Conservation (phyloP, 495 filamentous ascomycete genomes). For the Lichenothelia convexa region DNA sequence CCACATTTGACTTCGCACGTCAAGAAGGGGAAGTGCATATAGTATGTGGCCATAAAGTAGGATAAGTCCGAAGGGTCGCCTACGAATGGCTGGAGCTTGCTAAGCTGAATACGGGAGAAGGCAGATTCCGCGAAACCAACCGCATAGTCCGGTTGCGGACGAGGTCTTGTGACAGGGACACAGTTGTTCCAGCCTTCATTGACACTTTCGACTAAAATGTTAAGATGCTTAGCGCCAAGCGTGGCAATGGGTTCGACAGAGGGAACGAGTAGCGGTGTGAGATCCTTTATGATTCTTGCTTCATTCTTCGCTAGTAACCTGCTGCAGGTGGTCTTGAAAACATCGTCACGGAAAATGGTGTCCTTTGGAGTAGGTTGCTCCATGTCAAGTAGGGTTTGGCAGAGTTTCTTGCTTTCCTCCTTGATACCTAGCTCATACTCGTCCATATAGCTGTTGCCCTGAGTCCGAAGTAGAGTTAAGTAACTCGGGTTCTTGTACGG, state of each 20-base stretch:
- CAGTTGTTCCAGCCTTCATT: slow-evolving; percentile 13
- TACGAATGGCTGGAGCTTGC: slow-evolving; percentile 4
- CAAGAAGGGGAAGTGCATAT: slow-evolving; percentile 27
- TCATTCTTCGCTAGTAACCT: slow-evolving; percentile 8
- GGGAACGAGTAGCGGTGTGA: slow-evolving; percentile 8
- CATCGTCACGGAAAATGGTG: slow-evolving; percentile 10
- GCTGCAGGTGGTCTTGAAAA: slow-evolving; percentile 6
- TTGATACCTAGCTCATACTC: slow-evolving; percentile 5
- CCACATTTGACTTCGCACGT: slow-evolving; percentile 24
- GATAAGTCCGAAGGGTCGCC: slow-evolving; percentile 12
- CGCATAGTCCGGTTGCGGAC: slow-evolving; percentile 13
- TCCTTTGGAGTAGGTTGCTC: slow-evolving; percentile 5
- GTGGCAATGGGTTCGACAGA: slow-evolving; percentile 7
- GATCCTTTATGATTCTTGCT: slow-evolving; percentile 9
- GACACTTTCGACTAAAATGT: slow-evolving; percentile 9
- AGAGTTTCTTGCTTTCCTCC: slow-evolving; percentile 7
- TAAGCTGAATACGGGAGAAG: slow-evolving; percentile 7
- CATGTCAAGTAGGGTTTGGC: slow-evolving; percentile 6
- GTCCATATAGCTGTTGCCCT: slow-evolving; percentile 8
- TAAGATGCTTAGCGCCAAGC: slow-evolving; percentile 5
- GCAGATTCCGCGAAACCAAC: slow-evolving; percentile 10
- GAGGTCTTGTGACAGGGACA: slow-evolving; percentile 7
- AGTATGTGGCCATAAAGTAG: slow-evolving; percentile 23
- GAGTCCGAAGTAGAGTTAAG: slow-evolving; percentile 4
- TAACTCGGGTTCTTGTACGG: slow-evolving; percentile 6